Evolutionary conservation across 768 basidiomycete genomes (phyloP).

Genomic region (Kwoniella heveanensis): DNA sequence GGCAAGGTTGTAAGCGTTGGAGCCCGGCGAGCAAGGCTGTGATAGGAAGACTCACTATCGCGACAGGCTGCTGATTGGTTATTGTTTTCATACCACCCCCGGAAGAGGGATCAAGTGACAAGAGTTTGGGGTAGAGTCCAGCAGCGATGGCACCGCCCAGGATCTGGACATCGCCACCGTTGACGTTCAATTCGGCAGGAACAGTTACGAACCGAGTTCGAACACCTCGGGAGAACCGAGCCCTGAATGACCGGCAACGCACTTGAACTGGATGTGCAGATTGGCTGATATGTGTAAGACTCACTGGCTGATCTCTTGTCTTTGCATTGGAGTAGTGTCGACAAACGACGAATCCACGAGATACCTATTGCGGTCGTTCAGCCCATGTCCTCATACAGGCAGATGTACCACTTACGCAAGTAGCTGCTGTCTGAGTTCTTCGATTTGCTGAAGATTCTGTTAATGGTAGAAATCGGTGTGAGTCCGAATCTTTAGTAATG

Average conservation of each 20-base stretch:
- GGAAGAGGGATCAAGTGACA: slow-evolving; percentile 65
- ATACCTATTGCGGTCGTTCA: slow-evolving; percentile 61
- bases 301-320: slow-evolving; percentile 72
- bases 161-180: slow-evolving; percentile 65
- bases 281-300: slow-evolving; percentile 10
- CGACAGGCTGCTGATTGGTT: slow-evolving; percentile 73
- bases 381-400: background rate
- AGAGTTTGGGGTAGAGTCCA: slow-evolving; percentile 87
- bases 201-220: slow-evolving; percentile 74
- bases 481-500: background rate
- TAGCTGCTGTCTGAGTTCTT: slow-evolving; percentile 90
- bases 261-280: no score
- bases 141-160: slow-evolving; percentile 80
- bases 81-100: slow-evolving; percentile 74
- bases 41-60: slow-evolving; percentile 64
- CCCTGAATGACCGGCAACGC: slow-evolving; percentile 57
- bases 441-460: slow-evolving; percentile 93
- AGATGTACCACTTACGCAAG: slow-evolving; percentile 61
- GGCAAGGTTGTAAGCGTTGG: background rate
- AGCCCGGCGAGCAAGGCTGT: no score
- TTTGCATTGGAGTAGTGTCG: slow-evolving; percentile 65
- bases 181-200: slow-evolving; percentile 70
- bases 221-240: slow-evolving; percentile 69
- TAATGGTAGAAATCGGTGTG: background rate
- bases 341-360: slow-evolving; percentile 87